These are phyloP conservation scores for Beauveria bassiana DNA, from an alignment of 2,329 filamentous ascomycete species.

Conservation along the genomic window DNA sequence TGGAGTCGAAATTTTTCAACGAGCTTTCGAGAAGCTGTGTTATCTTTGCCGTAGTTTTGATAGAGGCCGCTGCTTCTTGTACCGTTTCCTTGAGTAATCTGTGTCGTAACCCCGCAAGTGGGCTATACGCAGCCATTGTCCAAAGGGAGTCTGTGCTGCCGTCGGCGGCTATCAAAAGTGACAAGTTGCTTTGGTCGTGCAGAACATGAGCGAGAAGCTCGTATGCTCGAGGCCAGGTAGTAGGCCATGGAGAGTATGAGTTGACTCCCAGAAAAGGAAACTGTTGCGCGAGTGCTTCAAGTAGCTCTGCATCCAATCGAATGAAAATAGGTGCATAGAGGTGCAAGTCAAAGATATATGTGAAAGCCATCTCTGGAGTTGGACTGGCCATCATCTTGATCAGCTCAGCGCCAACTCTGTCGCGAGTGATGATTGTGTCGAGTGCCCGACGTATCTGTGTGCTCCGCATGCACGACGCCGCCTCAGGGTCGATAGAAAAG, in stretches of 20 bases:
- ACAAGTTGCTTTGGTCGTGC: not conserved
- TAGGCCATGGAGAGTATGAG: constrained; percentile 5
- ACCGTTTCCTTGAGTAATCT: constrained; percentile 8
- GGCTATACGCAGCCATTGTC: constrained; percentile 14
- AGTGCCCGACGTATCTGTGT: constrained; percentile 9
- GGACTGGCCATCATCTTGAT: constrained; percentile 14
- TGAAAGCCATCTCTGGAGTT: constrained; percentile 9
- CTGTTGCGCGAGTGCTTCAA: not conserved
- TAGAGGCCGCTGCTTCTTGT: constrained; percentile 11
- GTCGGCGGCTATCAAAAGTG: constrained; percentile 10
- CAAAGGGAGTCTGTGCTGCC: constrained; percentile 10
- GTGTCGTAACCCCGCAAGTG: constrained; percentile 12
- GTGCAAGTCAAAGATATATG: constrained; percentile 6
- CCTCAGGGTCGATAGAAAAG: constrained; percentile 9
- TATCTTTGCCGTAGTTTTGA: constrained; percentile 10
- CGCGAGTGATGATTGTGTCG: constrained; percentile 14
- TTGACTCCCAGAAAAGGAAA: not conserved
- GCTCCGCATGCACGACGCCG: constrained; percentile 6
- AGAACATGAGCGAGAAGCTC: constrained; percentile 5
- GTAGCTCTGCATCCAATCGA: constrained; percentile 9
- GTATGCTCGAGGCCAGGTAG: constrained; percentile 10
- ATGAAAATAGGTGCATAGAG: constrained; percentile 14
- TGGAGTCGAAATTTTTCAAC: constrained; percentile 12
- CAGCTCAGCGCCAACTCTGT: constrained; percentile 13
- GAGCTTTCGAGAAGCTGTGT: constrained; percentile 10